Conservation (phyloP, 192 early-diverging fungal genomes). For the Rhizophagus prolifer region DNA sequence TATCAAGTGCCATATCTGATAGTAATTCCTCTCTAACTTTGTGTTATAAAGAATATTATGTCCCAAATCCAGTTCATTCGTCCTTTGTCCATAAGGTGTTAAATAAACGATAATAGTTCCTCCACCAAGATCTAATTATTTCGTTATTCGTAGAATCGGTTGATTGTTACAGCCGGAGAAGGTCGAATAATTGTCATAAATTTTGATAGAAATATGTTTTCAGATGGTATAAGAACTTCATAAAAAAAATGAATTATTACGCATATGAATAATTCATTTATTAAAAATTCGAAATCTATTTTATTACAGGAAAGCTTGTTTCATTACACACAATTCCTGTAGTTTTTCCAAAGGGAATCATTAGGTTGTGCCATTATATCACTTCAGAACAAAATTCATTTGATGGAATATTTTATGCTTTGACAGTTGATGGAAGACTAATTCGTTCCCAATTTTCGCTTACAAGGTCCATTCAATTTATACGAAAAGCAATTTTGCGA, state of each 20-base stretch:
- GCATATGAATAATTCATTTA: neutral
- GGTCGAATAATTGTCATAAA: conserved; percentile 16
- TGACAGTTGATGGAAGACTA: conserved; percentile 12
- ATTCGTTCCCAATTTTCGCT: neutral
- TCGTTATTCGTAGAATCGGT: conserved; percentile 17
- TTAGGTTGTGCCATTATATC: neutral
- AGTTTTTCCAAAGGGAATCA: conserved; percentile 12
- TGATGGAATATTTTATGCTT: conserved; percentile 20
- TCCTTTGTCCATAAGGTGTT: conserved; percentile 13
- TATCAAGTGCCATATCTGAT: neutral
- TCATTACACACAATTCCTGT: conserved; percentile 12
- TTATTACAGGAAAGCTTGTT: conserved; percentile 18
- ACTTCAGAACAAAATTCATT: neutral
- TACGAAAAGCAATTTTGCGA: neutral
- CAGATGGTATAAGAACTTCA: neutral
- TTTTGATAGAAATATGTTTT: conserved; percentile 10
- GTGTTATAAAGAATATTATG: conserved; percentile 23
- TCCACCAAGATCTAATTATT: neutral
- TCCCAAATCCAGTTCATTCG: conserved; percentile 20
- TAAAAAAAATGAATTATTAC: neutral
- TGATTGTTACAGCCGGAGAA: conserved; percentile 11
- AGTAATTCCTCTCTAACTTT: neutral
- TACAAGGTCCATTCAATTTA: neutral
- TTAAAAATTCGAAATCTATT: neutral
- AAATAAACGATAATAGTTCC: too few species aligned